Percentiles rank a stretch among this genome's conserved stretches.
Evolutionary conservation across 129 eudicot genomes (phyloP).

Genomic region (Logfia minima): DNA sequence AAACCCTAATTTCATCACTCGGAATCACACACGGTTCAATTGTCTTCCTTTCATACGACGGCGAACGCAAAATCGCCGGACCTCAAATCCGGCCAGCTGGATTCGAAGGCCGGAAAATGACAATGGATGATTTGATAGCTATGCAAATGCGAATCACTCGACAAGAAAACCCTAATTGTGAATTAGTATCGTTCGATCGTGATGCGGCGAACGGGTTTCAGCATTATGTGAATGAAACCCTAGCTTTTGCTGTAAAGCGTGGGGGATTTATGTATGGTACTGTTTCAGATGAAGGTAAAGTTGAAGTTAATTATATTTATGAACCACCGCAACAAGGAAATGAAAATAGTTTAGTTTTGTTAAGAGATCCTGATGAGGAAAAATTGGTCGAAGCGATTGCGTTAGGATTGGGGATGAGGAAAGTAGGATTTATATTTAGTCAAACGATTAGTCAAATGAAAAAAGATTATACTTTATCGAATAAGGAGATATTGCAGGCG

Average conservation of each 20-base stretch:
- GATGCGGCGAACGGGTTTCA: conserved; percentile 89
- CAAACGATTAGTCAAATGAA: conserved; percentile 76
- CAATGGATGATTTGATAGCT: conserved; percentile 93
- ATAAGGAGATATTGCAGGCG: conserved; percentile 78
- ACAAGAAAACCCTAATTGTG: conserved; percentile 84
- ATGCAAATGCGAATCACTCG: conserved; percentile 76
- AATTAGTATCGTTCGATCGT: conserved; percentile 78
- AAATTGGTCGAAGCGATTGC: conserved; percentile 79
- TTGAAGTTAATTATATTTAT: conserved; percentile 79
- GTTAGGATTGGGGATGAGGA: conserved; percentile 85
- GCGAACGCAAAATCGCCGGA: conserved; percentile 64
- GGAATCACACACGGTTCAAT: conserved; percentile 70
- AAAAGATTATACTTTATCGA: conserved; percentile 79
- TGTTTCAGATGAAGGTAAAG: conserved; percentile 68
- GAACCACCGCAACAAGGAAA: conserved; percentile 91
- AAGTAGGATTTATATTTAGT: conserved; percentile 88
- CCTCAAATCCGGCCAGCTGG: conserved; percentile 64
- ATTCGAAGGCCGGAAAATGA: conserved; percentile 85
- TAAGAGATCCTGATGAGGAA: conserved; percentile 76
- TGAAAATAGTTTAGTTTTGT: conserved; percentile 51
- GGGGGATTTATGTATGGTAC: conserved; percentile 92
- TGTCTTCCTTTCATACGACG: conserved; percentile 62
- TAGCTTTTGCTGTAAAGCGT: conserved; percentile 79
- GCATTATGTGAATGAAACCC: conserved; percentile 71
- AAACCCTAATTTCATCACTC: conserved; percentile 48